Evolutionary conservation across 2,329 filamentous ascomycete genomes (phyloP), one percentile per base, ranked within the genome.

Genomic region (Cryphonectria radicalis): DNA sequence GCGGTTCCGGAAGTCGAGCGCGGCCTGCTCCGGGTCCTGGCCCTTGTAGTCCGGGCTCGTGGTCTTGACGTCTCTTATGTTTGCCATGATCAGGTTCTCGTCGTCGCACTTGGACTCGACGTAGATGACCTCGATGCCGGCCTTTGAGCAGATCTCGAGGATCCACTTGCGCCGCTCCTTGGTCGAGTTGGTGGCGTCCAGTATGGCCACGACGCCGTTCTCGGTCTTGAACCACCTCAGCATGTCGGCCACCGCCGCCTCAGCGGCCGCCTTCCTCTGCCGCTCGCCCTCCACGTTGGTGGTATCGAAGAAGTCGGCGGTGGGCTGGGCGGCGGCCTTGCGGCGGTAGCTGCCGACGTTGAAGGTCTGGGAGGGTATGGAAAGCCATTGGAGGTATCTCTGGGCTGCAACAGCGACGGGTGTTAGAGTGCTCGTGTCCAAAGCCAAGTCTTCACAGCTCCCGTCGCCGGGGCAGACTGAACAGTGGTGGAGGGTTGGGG

Each of bases 41-140:
- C 95, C 96, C 71, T 90, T 86, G 80, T 99, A 99, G 82, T 99
- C 96, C 1, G 96, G 96, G 70, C 93, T 97, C 37, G 94, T 97
- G 1, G 94, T 95, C 87, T 99, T 99, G 78, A 99, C 96, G 79
- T 98, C 95, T 75, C 95, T 90, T 75, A 99, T 98, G 81, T 99
- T 99, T 85, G 91, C 93, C 94, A 98, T 97, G 83, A 99, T 97
- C 75, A 98, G 85, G 62, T 95, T 92, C 80, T 98, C 95, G 76
- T 98, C 92, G 79, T 99, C 95, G 80, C 96, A 99, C 80, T 96
- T 97, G 76, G 93, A 97, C 85, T 99, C 96, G 64, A 99, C 96
- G 76, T 97, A 99, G 64, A 99, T 85, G 13, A 97, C 95, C 79
- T 98, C 94, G 72, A 98, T 91, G 69, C 91, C 90, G 75, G 95